Evolutionary conservation across 345 rosid genomes (phyloP), one percentile per base, ranked within the genome.

Genomic region (Aquilaria sinensis): DNA sequence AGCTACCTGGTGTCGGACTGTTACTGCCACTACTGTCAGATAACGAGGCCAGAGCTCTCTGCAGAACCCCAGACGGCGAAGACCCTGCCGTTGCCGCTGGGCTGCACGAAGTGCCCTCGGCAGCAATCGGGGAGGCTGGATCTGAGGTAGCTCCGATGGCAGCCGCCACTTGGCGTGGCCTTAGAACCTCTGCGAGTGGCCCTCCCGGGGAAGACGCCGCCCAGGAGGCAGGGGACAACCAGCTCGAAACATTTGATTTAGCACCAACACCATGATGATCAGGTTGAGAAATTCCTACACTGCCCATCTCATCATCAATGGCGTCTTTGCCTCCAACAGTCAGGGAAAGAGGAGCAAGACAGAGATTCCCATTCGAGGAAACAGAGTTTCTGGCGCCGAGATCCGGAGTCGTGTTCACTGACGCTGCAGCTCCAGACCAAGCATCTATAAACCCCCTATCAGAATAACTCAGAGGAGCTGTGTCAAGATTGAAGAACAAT

Each of bases 161-260:
- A 30, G 57, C 66, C 29, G 72, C 30, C 56, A 13, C 51, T 5
- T 57, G 58, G 53, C 74, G 76, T 0, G 82, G 73, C 70, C 85
- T 74, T 2, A 89, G 72, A 55, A 83, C 87, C 70, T 89, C 93
- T 0, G 88, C 96, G 47, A 89, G 70, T 41, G 96, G 96, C 33
- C 96, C 96, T 1, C 96, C 96, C 1, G 83, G 88, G 0, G 86
- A 56, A 34, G 81, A 58, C 45, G 75, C 48, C 56, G 68, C 46
- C 74, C 76, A 79, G 5, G 82, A 68, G 14, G 60, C 59, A 6
- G 83, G 73, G 70, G 69, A 67, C 56, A 75, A 70, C 84, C 84
- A 81, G 56, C 61, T 65, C 34, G 88, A 53, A 50, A 59, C 63
- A 32, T 64, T 55, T 4, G 77, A 59, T 53, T 72, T 60, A 62